Evolutionary conservation across 305 asterid species (phyloP).

Genomic region (Fraxinus xanthoxyloides): DNA sequence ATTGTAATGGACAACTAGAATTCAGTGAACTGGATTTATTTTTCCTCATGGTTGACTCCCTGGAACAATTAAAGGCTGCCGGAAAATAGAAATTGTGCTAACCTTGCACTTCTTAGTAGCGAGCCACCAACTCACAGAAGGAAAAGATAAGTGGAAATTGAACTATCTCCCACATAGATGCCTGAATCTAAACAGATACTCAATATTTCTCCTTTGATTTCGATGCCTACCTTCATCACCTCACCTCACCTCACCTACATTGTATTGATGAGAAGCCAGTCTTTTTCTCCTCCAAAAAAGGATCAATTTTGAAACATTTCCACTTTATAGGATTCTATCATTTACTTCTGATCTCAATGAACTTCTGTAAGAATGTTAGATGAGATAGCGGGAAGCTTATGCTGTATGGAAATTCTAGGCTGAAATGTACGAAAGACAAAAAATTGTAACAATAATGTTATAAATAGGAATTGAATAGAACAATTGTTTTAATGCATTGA

Average conservation of each 20-base stretch:
- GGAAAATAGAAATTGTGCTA: not conserved
- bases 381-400: not conserved
- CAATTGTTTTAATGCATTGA: not conserved
- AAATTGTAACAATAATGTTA: not conserved
- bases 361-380: not conserved
- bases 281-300: not conserved
- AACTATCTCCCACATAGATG: not conserved
- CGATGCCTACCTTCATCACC: not conserved
- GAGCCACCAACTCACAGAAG: not conserved
- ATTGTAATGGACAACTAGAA: not conserved
- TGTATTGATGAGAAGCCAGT: not conserved
- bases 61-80: not conserved
- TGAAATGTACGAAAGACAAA: not conserved
- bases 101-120: not conserved
- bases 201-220: not conserved
- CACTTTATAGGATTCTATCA: not conserved
- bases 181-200: not conserved
- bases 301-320: not conserved
- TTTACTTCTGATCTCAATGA: not conserved
- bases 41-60: not conserved
- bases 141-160: not conserved
- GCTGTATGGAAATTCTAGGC: conserved; percentile 1
- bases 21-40: not conserved
- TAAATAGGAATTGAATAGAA: not conserved
- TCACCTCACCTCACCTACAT: not conserved